These are phyloP conservation scores for Euphrasia arctica DNA, from an alignment of 305 asterid genomes.

Conservation along the genomic window DNA sequence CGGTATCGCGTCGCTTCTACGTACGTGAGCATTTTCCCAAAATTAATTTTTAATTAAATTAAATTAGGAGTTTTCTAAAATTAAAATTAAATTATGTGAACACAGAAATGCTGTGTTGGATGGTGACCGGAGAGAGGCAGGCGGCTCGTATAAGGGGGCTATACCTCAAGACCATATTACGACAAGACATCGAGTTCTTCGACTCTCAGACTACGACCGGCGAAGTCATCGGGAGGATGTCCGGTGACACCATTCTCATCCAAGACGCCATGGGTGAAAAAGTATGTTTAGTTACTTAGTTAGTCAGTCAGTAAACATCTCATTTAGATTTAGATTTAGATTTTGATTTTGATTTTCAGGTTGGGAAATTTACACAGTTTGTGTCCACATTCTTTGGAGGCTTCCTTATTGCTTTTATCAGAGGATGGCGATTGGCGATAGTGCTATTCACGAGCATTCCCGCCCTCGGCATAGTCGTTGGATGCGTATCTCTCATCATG, in stretches of 20 bases:
- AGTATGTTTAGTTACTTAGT: conserved; percentile 29
- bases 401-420: conserved; percentile 49
- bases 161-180: conserved; percentile 65
- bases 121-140: conserved; percentile 82
- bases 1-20: conserved; percentile 54
- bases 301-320: no score
- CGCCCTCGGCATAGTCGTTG: conserved; percentile 45
- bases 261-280: conserved; percentile 94
- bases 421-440: conserved; percentile 69
- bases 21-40: conserved; percentile 32
- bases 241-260: conserved; percentile 83
- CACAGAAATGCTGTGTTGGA: conserved; percentile 84
- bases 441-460: conserved; percentile 59
- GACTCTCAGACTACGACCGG: conserved; percentile 80
- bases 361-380: conserved; percentile 70
- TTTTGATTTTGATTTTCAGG: conserved; percentile 34
- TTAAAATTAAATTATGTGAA: neutral
- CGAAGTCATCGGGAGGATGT: conserved; percentile 80
- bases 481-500: conserved; percentile 38
- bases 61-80: no score
- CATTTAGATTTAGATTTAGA: no score
- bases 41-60: no score
- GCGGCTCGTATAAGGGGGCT: conserved; percentile 70
- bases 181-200: conserved; percentile 82
- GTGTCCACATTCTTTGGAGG: conserved; percentile 74